A percentile compares a stretch with the other conserved stretches of the same genome.
Conservation (phyloP, 768 basidiomycete species). For the Kwoniella sp. region DNA sequence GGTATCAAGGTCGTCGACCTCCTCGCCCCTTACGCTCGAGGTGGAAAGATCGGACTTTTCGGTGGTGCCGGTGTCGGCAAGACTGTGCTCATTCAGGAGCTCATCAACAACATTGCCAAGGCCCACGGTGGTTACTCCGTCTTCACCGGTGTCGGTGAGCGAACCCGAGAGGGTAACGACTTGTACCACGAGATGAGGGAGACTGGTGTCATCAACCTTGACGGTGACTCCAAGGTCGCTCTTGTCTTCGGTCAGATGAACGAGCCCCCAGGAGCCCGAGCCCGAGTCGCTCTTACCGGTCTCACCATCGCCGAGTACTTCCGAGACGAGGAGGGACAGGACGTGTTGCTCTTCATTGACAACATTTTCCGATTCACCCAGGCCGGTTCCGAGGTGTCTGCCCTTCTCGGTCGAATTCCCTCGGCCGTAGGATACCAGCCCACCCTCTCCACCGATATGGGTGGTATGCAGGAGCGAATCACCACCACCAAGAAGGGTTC, state of each 20-base stretch:
- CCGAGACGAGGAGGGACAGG: slow-evolving; percentile 99
- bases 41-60: slow-evolving; percentile 99
- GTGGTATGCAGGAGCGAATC: slow-evolving; percentile 99
- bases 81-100: slow-evolving; percentile 98
- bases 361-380: slow-evolving; percentile 99
- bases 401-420: slow-evolving; percentile 98
- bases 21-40: slow-evolving; percentile 98
- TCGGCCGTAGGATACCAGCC: slow-evolving; percentile 99
- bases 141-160: slow-evolving; percentile 98
- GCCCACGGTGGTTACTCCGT: slow-evolving; percentile 99
- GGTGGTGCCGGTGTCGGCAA: slow-evolving; percentile 99
- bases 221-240: slow-evolving; percentile 99
- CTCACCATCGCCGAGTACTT: slow-evolving; percentile 99
- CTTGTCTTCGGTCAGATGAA: slow-evolving; percentile 99
- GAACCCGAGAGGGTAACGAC: slow-evolving; percentile 99
- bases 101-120: slow-evolving; percentile 99
- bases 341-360: slow-evolving; percentile 99
- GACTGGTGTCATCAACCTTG: slow-evolving; percentile 99
- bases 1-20: slow-evolving; percentile 99
- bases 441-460: slow-evolving; percentile 99
- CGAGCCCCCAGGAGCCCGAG: slow-evolving; percentile 99
- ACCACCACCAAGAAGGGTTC: slow-evolving; percentile 99
- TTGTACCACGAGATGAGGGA: slow-evolving; percentile 78
- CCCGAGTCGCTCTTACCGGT: slow-evolving; percentile 98
- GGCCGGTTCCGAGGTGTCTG: slow-evolving; percentile 99